Evolutionary conservation across 208 protist species (phyloP).

Genomic region (Kentomonas sorsogonicus): DNA sequence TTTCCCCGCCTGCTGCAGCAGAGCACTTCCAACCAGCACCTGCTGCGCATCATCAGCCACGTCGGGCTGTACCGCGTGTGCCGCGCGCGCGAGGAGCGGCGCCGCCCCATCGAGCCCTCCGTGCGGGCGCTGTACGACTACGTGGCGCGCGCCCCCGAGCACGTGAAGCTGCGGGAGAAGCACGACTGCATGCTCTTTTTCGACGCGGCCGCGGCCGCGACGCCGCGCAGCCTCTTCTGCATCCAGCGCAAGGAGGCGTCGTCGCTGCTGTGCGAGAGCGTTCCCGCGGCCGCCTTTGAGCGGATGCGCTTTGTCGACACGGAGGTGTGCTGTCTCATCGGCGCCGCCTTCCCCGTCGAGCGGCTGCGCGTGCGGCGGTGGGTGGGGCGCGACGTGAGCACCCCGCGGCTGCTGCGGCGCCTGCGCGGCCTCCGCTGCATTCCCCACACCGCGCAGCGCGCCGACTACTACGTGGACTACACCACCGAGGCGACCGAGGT

Average conservation of each 20-base stretch:
- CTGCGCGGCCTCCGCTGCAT: too few relatives aligned
- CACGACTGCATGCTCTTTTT: constrained; percentile 72
- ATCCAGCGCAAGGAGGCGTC: constrained; percentile 75
- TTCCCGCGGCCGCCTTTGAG: constrained; percentile 76
- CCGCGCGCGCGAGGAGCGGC: constrained; percentile 23
- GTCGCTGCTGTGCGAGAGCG: constrained; percentile 63
- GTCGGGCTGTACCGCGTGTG: constrained; percentile 66
- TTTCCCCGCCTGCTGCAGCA: constrained; percentile 78
- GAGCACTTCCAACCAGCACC: constrained; percentile 82
- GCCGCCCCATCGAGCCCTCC: constrained; percentile 10
- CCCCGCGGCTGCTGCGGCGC: constrained; percentile 7
- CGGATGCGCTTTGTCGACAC: constrained; percentile 72
- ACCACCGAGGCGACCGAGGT: constrained; percentile 53
- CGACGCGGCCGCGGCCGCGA: constrained; percentile 37
- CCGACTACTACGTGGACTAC: constrained; percentile 75
- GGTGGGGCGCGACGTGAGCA: neutral
- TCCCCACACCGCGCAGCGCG: constrained; percentile 50
- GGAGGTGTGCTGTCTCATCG: constrained; percentile 64
- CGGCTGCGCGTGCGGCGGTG: constrained; percentile 44
- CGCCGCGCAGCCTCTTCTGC: constrained; percentile 69
- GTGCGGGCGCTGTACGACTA: constrained; percentile 60
- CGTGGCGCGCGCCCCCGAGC: constrained; percentile 55
- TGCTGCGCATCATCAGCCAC: constrained; percentile 87
- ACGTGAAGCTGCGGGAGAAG: constrained; percentile 74
- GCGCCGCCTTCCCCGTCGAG: constrained; percentile 55